These are phyloP conservation scores for Rhodotorula paludigena DNA, from an alignment of 768 basidiomycete species.

Conservation along the genomic window DNA sequence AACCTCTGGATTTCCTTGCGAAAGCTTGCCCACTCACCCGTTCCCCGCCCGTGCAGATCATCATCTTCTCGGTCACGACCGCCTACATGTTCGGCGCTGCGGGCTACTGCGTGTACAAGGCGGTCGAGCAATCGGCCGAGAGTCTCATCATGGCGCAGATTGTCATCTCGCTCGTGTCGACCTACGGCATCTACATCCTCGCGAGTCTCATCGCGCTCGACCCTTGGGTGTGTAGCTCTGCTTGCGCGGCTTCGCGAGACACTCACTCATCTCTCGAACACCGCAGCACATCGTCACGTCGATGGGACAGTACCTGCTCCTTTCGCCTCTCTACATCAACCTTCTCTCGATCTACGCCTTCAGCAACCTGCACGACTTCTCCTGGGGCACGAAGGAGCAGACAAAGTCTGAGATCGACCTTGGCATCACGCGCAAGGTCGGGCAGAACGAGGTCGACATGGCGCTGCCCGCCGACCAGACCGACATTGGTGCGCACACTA, in stretches of 20 bases:
- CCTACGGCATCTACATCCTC: constrained; percentile 58
- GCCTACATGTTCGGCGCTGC: constrained; percentile 78
- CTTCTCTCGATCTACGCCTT: constrained; percentile 64
- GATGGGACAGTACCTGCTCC: constrained; percentile 77
- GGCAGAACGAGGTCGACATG: constrained; percentile 40
- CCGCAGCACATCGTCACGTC: constrained; percentile 75
- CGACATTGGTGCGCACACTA: constrained; percentile 36
- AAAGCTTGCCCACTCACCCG: too few species aligned
- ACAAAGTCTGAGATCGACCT: constrained; percentile 38
- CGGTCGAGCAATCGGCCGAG: constrained; percentile 59
- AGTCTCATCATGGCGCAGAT: constrained; percentile 63
- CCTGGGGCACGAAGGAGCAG: constrained; percentile 43
- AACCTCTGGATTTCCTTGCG: not conserved
- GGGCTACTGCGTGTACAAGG: constrained; percentile 70
- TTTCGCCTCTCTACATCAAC: constrained; percentile 47
- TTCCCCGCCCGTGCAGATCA: not conserved
- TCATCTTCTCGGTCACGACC: constrained; percentile 31
- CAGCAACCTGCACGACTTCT: constrained; percentile 68
- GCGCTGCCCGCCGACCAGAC: constrained; percentile 40
- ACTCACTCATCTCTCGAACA: not conserved
- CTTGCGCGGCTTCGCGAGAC: not conserved
- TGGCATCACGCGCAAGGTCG: constrained; percentile 37
- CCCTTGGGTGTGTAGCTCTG: constrained; percentile 58
- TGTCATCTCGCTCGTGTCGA: constrained; percentile 64
- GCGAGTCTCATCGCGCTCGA: constrained; percentile 80